Evolutionary conservation across 139 green algal species (phyloP), one percentile per base, ranked within the genome.

Genomic region (Haematococcus lacustris): DNA sequence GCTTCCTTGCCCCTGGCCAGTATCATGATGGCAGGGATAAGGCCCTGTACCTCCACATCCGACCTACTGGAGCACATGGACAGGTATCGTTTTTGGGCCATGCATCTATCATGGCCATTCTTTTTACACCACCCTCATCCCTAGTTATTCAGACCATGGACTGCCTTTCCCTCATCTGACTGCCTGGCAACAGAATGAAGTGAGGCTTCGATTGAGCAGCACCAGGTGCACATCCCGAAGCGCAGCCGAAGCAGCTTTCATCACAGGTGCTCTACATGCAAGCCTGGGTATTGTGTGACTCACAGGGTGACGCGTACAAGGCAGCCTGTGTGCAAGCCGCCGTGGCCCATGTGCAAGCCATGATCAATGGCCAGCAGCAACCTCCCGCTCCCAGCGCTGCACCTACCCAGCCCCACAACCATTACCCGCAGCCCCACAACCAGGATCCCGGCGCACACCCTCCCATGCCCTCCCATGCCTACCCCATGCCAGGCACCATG

Each of bases 31-130:
- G 71, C 6, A 65, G 61, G 43, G 85, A 90, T 35, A 74, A 70
- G 47, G 79, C 81, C 2, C 76, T 90, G 68, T 71, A 80, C 43
- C 65, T 90, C 2, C 35, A 51, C 38, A 40, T 69, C 35, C 63
- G 63, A 2, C 63, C 63, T 30, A 25, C 30, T 41, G 9, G 30
- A 30, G 30, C 60, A 25, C 57, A 30, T 30, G 60, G 9, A 67
- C 23, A 67, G 60, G 9, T 57, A n/a, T 21, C 47, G 47, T 57
- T n/a, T 21, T n/a, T 57, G 47, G 13, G 13, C 47, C 47, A 57
- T 57, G 13, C 17, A 13, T 57, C 47, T n/a, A n/a, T n/a, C n/a
- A n/a, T n/a, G n/a, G n/a, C n/a, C n/a, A n/a, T n/a, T n/a, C n/a
- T n/a, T n/a, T n/a, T n/a, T n/a, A 57, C 47, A n/a, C 17, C 47